A percentile compares a stretch with the other conserved stretches of the same genome.
Conservation (phyloP, 2,329 filamentous ascomycete species). For the Dendryphion nanum region DNA sequence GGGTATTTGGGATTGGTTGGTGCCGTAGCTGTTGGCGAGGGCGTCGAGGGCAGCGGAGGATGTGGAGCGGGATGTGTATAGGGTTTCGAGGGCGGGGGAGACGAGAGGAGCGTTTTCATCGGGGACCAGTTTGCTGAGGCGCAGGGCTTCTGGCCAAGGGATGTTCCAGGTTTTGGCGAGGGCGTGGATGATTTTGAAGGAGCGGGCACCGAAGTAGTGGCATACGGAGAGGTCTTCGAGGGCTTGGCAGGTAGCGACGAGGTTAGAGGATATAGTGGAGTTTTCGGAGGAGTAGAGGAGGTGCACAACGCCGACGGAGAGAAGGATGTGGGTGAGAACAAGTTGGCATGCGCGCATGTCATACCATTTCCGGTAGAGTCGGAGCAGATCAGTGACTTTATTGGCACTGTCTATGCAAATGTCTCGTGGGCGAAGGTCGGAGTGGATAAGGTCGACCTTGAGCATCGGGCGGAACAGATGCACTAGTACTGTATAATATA, state of each 20-base stretch:
- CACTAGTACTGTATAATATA: conserved; percentile 68
- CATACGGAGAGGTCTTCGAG: conserved; percentile 44
- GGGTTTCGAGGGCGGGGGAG: conserved; percentile 21
- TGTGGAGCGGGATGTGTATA: conserved; percentile 5
- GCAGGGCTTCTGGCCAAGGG: conserved; percentile 39
- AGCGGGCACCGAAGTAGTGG: conserved; percentile 44
- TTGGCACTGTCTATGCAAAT: conserved; percentile 58
- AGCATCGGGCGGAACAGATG: conserved; percentile 74
- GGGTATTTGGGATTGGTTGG: no score
- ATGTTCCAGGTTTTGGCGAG: conserved; percentile 46
- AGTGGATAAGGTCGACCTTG: conserved; percentile 58
- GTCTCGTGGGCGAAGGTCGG: conserved; percentile 62
- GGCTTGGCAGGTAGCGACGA: conserved; percentile 43
- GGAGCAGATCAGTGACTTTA: conserved; percentile 43
- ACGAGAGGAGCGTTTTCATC: conserved; percentile 12
- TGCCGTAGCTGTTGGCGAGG: conserved; percentile 4
- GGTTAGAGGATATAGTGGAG: conserved; percentile 34
- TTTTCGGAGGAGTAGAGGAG: conserved; percentile 44
- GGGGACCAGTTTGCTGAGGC: conserved; percentile 24
- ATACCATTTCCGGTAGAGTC: conserved; percentile 45
- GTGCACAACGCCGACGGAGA: conserved; percentile 46
- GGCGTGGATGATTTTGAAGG: conserved; percentile 43
- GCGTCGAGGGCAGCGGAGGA: neutral
- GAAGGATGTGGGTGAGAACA: conserved; percentile 39
- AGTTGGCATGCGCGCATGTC: conserved; percentile 42